Evolutionary conservation across 371 early-diverging fungal species (phyloP).

Genomic region (Polyrhizophydium stewartii): DNA sequence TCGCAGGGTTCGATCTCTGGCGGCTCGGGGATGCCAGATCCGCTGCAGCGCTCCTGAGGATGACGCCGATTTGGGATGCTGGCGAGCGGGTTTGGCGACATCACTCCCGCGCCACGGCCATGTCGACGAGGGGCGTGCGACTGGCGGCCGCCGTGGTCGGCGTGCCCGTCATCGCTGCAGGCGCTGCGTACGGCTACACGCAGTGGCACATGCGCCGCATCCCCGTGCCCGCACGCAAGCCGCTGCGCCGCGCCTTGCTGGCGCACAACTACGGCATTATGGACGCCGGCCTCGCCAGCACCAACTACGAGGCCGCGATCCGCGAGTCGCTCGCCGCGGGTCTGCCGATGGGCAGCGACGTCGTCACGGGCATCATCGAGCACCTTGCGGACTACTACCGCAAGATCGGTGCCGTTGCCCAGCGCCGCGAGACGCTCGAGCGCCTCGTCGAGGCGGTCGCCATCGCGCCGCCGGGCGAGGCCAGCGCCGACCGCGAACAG

Average conservation of each 20-base stretch:
- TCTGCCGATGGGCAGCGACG: not conserved
- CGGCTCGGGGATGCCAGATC: no score
- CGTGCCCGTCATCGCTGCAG: not conserved
- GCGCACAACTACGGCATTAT: not conserved
- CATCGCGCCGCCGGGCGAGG: not conserved
- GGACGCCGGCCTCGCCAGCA: not conserved
- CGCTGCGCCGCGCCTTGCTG: not conserved
- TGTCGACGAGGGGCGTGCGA: no score
- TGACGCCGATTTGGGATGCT: no score
- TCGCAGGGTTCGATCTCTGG: no score
- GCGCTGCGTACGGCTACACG: not conserved
- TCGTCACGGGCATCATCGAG: not conserved
- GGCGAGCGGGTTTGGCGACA: no score
- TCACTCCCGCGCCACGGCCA: no score
- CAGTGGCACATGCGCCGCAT: not conserved
- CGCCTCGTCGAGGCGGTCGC: not conserved
- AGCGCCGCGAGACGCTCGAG: not conserved
- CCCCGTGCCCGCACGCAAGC: not conserved
- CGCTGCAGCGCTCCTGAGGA: no score
- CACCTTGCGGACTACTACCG: not conserved
- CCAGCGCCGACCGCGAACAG: not conserved
- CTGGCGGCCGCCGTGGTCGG: constrained; percentile 4
- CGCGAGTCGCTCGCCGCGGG: not conserved
- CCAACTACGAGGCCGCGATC: not conserved
- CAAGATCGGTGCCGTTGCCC: not conserved